phyloP scores from a whole-genome alignment of 2,329 filamentous ascomycete genomes.

The Alternaria postmessia region DNA sequence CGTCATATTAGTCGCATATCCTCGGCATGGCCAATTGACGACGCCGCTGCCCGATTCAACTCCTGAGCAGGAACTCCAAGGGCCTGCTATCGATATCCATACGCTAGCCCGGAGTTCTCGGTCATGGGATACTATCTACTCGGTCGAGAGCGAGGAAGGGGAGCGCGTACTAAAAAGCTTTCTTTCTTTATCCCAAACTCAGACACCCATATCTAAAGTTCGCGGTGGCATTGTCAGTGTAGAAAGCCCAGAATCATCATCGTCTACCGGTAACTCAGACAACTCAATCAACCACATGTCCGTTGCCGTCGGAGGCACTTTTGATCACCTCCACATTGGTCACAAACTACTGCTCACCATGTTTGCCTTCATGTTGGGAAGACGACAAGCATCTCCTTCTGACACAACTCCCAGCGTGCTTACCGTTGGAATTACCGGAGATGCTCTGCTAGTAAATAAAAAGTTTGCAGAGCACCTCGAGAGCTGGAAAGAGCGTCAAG shows the following conservation, averaged over 20 bases:
- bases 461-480: constrained; percentile 84
- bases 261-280: constrained; percentile 9
- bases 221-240: constrained; percentile 47
- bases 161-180: constrained; percentile 64
- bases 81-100: constrained; percentile 60
- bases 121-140: constrained; percentile 72
- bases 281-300: constrained; percentile 59
- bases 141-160: constrained; percentile 70
- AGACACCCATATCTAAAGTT: constrained; percentile 43
- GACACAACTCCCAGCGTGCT: constrained; percentile 60
- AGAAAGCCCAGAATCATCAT: constrained; percentile 8
- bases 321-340: constrained; percentile 93
- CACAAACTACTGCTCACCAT: constrained; percentile 97
- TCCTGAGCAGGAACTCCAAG: constrained; percentile 47
- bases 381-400: constrained; percentile 19
- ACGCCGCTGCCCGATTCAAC: constrained; percentile 32
- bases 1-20: constrained; percentile 75
- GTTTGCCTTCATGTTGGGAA: constrained; percentile 73
- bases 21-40: constrained; percentile 40
- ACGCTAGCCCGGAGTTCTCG: constrained; percentile 59
- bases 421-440: constrained; percentile 87
- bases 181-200: constrained; percentile 39
- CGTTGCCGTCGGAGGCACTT: constrained; percentile 89
- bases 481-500: constrained; percentile 78
- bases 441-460: constrained; percentile 86